Conservation (phyloP, 164 flowering plant species). For the Taxillus chinensis region DNA sequence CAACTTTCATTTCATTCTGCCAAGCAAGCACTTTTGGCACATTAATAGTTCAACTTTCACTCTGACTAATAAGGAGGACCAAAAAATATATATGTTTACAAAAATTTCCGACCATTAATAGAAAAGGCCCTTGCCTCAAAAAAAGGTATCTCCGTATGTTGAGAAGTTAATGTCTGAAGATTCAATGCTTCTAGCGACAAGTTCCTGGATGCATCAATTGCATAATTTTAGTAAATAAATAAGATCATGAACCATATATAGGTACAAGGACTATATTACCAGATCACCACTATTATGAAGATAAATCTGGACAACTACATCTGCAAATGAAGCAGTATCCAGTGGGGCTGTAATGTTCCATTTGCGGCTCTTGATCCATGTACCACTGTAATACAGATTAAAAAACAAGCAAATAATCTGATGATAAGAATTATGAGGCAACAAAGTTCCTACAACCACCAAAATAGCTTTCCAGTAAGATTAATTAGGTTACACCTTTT, state of each 20-base stretch:
- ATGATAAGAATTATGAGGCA: neutral
- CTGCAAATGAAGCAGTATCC: constrained; percentile 99
- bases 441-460: too few species aligned
- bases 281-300: constrained; percentile 99
- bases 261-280: constrained; percentile 27
- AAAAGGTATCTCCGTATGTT: constrained; percentile 97
- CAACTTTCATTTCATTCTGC: too few species aligned
- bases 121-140: constrained; percentile 57
- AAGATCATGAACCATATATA: neutral
- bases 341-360: constrained; percentile 97
- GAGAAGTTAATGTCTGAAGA: constrained; percentile 87
- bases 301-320: constrained; percentile 99
- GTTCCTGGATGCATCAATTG: constrained; percentile 48
- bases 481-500: too few species aligned
- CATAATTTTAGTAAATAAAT: neutral
- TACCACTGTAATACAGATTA: constrained; percentile 48
- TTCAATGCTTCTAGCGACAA: constrained; percentile 74
- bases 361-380: constrained; percentile 99
- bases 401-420: neutral
- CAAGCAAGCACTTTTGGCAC: too few species aligned
- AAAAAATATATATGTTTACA: too few species aligned
- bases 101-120: neutral
- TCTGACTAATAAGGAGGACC: too few species aligned
- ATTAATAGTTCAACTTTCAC: too few species aligned
- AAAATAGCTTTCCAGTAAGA: too few species aligned